These are phyloP conservation scores for Epichloe festucae DNA, from an alignment of 2,329 filamentous ascomycete genomes.

Conservation along the genomic window DNA sequence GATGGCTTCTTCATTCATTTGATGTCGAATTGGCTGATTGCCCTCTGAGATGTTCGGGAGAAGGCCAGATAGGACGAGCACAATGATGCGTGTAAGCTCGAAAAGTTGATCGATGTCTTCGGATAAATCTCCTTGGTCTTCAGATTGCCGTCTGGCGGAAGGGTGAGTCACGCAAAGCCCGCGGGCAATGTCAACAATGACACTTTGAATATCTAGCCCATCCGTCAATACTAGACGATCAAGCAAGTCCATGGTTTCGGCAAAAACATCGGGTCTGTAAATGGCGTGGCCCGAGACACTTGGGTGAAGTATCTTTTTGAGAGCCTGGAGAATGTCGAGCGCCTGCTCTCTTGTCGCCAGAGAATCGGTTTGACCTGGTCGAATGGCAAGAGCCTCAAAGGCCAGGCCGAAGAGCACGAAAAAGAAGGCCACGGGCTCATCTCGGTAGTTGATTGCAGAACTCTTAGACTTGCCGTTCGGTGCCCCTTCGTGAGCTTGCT, in stretches of 20 bases:
- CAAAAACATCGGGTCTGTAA: conserved; percentile 90
- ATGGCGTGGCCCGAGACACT: conserved; percentile 93
- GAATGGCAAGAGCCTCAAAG: conserved; percentile 85
- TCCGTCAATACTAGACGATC: conserved; percentile 89
- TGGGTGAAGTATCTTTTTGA: conserved; percentile 90
- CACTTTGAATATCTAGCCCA: conserved; percentile 72
- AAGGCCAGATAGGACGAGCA: conserved; percentile 77
- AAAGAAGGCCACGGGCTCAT: conserved; percentile 97
- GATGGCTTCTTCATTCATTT: conserved; percentile 78
- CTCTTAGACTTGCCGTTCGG: conserved; percentile 44
- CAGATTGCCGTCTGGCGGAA: conserved; percentile 49
- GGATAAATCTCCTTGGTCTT: conserved; percentile 65
- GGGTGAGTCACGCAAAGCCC: conserved; percentile 85
- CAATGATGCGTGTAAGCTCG: conserved; percentile 90
- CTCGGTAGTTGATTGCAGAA: conserved; percentile 88
- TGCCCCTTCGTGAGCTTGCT: conserved; percentile 40
- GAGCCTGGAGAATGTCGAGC: conserved; percentile 74
- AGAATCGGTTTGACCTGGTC: conserved; percentile 37
- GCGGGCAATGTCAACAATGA: conserved; percentile 88
- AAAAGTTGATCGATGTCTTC: conserved; percentile 98
- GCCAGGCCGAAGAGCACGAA: conserved; percentile 95
- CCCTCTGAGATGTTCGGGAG: conserved; percentile 68
- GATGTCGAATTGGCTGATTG: conserved; percentile 53
- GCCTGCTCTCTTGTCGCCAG: conserved; percentile 66
- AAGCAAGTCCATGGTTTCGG: conserved; percentile 91